Conservation (phyloP, 2,329 filamentous ascomycete genomes). For the Cordyceps fumosorosea region DNA sequence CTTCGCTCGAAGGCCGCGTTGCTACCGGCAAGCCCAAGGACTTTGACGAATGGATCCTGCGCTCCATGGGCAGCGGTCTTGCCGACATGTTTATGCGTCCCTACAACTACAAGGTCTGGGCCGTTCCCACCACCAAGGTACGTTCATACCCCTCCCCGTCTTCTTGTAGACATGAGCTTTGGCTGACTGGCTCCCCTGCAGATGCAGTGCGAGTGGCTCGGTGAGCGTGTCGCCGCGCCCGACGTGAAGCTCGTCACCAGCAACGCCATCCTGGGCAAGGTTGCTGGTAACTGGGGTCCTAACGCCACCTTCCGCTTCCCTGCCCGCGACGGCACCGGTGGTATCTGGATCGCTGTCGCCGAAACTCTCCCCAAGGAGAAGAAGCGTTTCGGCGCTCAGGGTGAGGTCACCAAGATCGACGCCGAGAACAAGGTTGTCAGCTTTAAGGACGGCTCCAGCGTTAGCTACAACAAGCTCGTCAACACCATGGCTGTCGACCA, state of each 20-base stretch:
- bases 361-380: slow-evolving; percentile 90
- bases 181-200: slow-evolving; percentile 30
- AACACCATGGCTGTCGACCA: slow-evolving; percentile 95
- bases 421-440: slow-evolving; percentile 77
- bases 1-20: slow-evolving; percentile 79
- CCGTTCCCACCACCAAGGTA: slow-evolving; percentile 94
- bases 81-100: slow-evolving; percentile 97
- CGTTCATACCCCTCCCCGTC: slow-evolving; percentile 19
- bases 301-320: slow-evolving; percentile 99
- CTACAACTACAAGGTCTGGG: slow-evolving; percentile 99
- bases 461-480: slow-evolving; percentile 84
- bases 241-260: slow-evolving; percentile 89
- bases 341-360: slow-evolving; percentile 97
- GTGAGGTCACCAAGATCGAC: slow-evolving; percentile 79
- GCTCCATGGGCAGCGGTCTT: slow-evolving; percentile 82
- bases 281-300: slow-evolving; percentile 94
- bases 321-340: slow-evolving; percentile 88
- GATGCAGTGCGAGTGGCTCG: slow-evolving; percentile 99
- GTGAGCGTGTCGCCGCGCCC: slow-evolving; percentile 94
- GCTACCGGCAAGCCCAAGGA: slow-evolving; percentile 87
- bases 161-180: background rate
- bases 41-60: slow-evolving; percentile 97
- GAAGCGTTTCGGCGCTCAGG: slow-evolving; percentile 79
- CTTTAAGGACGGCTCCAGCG: slow-evolving; percentile 75
- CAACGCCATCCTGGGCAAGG: slow-evolving; percentile 95